Conservation (phyloP, 2,329 filamentous ascomycete species). For the Sporothrix brunneoviolacea region DNA sequence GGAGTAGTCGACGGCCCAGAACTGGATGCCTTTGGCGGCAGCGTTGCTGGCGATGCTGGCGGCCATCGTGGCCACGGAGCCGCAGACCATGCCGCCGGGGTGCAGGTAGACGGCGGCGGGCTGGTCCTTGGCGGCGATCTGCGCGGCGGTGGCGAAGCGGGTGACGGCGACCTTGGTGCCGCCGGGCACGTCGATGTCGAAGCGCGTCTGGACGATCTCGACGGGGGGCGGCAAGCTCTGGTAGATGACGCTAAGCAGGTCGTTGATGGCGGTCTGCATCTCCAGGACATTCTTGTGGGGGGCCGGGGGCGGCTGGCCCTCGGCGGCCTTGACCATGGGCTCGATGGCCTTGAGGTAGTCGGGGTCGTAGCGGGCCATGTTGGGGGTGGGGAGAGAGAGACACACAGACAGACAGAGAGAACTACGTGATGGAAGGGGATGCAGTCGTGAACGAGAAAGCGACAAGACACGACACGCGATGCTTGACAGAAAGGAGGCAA, state of each 20-base stretch:
- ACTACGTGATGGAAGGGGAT: too few relatives aligned
- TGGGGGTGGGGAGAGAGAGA: neutral
- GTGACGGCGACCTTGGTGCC: slow-evolving; percentile 11
- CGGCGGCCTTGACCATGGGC: slow-evolving; percentile 10
- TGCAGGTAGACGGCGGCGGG: slow-evolving; percentile 21
- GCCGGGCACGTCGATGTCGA: slow-evolving; percentile 9
- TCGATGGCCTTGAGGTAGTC: slow-evolving; percentile 15
- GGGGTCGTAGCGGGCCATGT: slow-evolving; percentile 13
- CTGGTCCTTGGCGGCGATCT: slow-evolving; percentile 1
- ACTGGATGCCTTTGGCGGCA: slow-evolving; percentile 15
- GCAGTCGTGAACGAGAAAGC: too few relatives aligned
- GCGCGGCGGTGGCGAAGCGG: slow-evolving; percentile 17
- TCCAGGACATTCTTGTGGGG: slow-evolving; percentile 7
- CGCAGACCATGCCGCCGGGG: slow-evolving; percentile 24
- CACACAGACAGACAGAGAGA: too few relatives aligned
- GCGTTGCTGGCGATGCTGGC: slow-evolving; percentile 17
- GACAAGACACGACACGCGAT: too few relatives aligned
- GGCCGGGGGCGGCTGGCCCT: neutral
- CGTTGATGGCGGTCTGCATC: slow-evolving; percentile 1
- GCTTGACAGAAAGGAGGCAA: too few relatives aligned
- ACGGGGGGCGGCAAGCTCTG: neutral
- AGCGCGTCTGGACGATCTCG: slow-evolving; percentile 11
- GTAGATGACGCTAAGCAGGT: neutral
- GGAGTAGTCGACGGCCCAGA: slow-evolving; percentile 39
- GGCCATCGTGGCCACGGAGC: slow-evolving; percentile 16